Evolutionary conservation across 177 flowering plant species (phyloP), one percentile per base, ranked within the genome.

Genomic region (Vitis hybrid): DNA sequence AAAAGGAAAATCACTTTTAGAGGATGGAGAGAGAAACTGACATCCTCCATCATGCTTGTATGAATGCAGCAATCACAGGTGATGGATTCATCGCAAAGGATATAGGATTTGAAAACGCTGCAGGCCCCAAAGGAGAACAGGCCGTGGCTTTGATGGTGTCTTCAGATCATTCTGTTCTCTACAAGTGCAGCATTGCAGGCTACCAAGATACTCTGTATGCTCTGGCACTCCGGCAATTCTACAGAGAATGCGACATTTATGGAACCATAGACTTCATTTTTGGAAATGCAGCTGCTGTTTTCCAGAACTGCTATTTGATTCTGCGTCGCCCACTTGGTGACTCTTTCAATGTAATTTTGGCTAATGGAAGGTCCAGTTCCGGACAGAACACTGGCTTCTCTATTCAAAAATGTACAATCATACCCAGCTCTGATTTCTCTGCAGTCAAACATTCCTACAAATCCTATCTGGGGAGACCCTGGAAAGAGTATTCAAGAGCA

Each of bases 191-290:
- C 80, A 76, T 88, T 6, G 59, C 69, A 1, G 88, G 90, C 10
- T 86, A 88, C 83, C 92, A 88, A 65, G 92, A 88, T 75, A 82
- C 88, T 0, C 75, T 88, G 0, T 88, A 88, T 52, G 88, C 90
- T 1, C 66, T 63, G 1, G 75, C 88, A 14, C 82, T 81, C 15
- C 81, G 89, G 12, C 91, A 88, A 51, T 86, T 86, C 74, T 88
- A 86, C 75, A 65, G 88, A 7, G 86, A 86, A 54, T 85, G 88
- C 14, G 85, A 88, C 70, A 82, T 88, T 9, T 76, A 77, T 15
- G 92, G 92, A 16, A 85, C 88, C 13, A 62, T 88, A 16, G 90
- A 88, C 66, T 88, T 86, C 84, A 85, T 88, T 10, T 88, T 88
- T 24, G 90, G 92, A 2, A 85, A 82, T 55, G 89, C 90, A 0